Conservation (phyloP, 2,329 filamentous ascomycete genomes). For the Lecanicillium sp. region DNA sequence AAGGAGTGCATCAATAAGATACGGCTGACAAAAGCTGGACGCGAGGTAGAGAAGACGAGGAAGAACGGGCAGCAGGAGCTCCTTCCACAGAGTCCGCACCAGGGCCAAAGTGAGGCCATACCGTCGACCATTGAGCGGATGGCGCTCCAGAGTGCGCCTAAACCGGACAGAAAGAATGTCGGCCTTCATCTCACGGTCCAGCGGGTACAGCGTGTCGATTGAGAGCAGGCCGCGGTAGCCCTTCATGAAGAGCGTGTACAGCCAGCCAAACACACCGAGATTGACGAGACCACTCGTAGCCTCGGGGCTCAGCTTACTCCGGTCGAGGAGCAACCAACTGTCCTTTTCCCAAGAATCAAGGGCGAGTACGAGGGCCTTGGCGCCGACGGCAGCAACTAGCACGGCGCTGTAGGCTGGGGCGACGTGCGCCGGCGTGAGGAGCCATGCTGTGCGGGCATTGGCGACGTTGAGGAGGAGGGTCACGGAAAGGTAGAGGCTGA, state of each 20-base stretch:
- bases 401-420: background rate
- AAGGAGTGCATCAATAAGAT: conserved; percentile 29
- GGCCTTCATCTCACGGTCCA: background rate
- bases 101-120: conserved; percentile 7
- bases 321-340: background rate
- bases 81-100: conserved; percentile 20
- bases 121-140: background rate
- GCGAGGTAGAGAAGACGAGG: conserved; percentile 27
- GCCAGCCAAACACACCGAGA: background rate
- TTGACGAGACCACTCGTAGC: background rate
- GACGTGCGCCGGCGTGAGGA: background rate
- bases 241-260: background rate
- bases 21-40: conserved; percentile 32
- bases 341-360: conserved; percentile 2
- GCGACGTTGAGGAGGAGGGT: background rate
- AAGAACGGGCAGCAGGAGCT: conserved; percentile 24
- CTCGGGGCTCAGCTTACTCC: background rate
- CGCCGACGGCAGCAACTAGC: background rate
- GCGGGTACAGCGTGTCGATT: background rate
- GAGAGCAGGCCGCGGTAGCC: background rate
- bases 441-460: background rate
- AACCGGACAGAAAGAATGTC: background rate
- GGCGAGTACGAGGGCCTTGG: background rate
- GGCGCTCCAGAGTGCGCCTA: too few species aligned
- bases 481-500: background rate